phyloP scores from a whole-genome alignment of 2,329 filamentous ascomycete species.

The Huntiella bhutanensis region DNA sequence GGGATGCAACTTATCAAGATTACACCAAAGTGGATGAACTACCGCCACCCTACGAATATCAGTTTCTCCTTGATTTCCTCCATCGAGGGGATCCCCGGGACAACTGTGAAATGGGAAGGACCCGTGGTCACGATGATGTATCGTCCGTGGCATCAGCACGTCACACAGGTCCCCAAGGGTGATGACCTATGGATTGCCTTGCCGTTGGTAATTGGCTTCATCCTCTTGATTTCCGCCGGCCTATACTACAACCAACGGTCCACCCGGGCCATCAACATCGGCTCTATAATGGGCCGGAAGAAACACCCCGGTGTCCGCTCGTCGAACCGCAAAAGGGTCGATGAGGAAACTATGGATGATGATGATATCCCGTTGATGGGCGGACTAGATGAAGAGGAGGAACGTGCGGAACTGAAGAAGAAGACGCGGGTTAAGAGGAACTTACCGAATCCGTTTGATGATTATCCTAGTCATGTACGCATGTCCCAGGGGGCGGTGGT shows the following conservation, averaged over 20 bases:
- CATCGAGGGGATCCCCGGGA: slow-evolving; percentile 16
- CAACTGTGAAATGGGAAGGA: not conserved
- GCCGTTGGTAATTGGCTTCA: slow-evolving; percentile 29
- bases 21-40: slow-evolving; percentile 20
- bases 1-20: slow-evolving; percentile 31
- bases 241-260: slow-evolving; percentile 37
- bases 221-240: slow-evolving; percentile 31
- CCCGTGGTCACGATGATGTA: slow-evolving; percentile 18
- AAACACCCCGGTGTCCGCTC: not conserved
- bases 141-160: slow-evolving; percentile 17
- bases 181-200: slow-evolving; percentile 33
- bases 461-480: slow-evolving; percentile 9
- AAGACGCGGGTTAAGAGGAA: slow-evolving; percentile 2
- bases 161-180: slow-evolving; percentile 19
- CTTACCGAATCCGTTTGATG: slow-evolving; percentile 9
- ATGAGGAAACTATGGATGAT: slow-evolving; percentile 3
- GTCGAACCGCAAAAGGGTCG: slow-evolving; percentile 13
- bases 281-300: slow-evolving; percentile 28
- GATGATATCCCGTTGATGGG: slow-evolving; percentile 15
- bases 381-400: slow-evolving; percentile 15
- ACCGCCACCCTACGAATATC: slow-evolving; percentile 26
- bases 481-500: slow-evolving; percentile 14
- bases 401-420: slow-evolving; percentile 8
- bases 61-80: slow-evolving; percentile 26
- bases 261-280: slow-evolving; percentile 29